phyloP scores from a whole-genome alignment of 208 protist species.

The Zelonia costaricensis region DNA sequence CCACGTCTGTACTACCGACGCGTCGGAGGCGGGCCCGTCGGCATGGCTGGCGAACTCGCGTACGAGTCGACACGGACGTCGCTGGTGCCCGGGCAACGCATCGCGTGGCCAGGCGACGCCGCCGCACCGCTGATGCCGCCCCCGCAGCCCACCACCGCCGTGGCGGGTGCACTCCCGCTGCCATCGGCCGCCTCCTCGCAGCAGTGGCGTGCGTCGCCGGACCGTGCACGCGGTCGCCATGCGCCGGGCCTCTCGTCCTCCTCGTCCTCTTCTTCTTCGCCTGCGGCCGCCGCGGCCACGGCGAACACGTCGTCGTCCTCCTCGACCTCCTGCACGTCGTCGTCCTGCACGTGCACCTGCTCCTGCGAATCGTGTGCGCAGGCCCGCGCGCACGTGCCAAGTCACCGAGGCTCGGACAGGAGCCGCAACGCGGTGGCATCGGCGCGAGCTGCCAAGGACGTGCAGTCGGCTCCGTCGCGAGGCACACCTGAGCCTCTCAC shows the following conservation, averaged over 20 bases:
- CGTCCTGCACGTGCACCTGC: neutral
- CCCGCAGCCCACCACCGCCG: too few relatives aligned
- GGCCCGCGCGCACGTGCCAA: neutral
- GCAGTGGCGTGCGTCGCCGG: too few relatives aligned
- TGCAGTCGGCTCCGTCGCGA: too few relatives aligned
- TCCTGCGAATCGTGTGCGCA: neutral
- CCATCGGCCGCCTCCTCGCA: too few relatives aligned
- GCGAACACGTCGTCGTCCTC: conserved; percentile 1
- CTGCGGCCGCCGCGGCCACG: neutral
- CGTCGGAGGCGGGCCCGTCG: conserved; percentile 23
- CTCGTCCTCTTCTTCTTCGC: neutral
- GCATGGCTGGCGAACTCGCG: neutral
- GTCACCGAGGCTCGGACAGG: neutral
- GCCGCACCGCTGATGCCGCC: too few relatives aligned
- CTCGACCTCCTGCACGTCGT: neutral
- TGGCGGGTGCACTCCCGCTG: too few relatives aligned
- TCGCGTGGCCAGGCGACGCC: too few relatives aligned
- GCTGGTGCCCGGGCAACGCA: too few relatives aligned
- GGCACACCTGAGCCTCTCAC: too few relatives aligned
- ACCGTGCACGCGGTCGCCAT: neutral
- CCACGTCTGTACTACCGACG: conserved; percentile 63
- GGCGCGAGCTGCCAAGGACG: too few relatives aligned
- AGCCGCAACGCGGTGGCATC: neutral
- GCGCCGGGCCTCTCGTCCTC: conserved; percentile 21
- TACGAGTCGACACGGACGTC: neutral